A percentile compares a stretch with the other conserved stretches of the same genome.
phyloP scores from a whole-genome alignment of 1,139 yeast genomes.

The Fermentozyma sake region DNA sequence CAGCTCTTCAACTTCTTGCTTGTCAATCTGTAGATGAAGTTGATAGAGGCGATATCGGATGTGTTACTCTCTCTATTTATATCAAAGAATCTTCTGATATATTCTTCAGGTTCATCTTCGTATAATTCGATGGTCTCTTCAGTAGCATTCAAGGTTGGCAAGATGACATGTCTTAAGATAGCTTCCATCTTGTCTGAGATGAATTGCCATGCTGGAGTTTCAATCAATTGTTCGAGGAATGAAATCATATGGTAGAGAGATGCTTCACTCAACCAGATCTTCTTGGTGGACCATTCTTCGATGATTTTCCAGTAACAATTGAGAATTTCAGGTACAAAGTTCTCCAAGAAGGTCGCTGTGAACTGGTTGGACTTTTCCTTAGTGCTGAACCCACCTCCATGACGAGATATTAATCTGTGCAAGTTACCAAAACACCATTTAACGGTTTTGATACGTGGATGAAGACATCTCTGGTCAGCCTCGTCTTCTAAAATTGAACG shows the following conservation, averaged over 20 bases:
- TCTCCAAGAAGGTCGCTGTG: constrained; percentile 42
- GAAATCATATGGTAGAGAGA: constrained; percentile 59
- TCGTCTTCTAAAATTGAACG: constrained; percentile 34
- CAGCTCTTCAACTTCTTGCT: constrained; percentile 47
- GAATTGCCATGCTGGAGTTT: constrained; percentile 50
- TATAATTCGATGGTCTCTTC: constrained; percentile 56
- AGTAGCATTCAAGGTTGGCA: constrained; percentile 58
- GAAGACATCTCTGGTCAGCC: constrained; percentile 29
- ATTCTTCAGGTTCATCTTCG: constrained; percentile 73
- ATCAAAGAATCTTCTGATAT: constrained; percentile 65
- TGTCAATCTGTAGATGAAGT: constrained; percentile 55
- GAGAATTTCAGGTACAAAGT: constrained; percentile 59
- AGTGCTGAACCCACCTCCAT: constrained; percentile 46
- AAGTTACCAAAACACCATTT: constrained; percentile 75
- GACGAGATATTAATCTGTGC: constrained; percentile 53
- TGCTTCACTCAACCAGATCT: constrained; percentile 58
- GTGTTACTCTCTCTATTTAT: constrained; percentile 68
- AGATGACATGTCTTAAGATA: constrained; percentile 53
- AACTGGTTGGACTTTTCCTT: constrained; percentile 37
- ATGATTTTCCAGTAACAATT: constrained; percentile 56
- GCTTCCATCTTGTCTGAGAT: constrained; percentile 56
- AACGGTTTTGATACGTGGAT: constrained; percentile 55
- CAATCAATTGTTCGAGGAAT: constrained; percentile 59
- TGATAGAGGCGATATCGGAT: constrained; percentile 78
- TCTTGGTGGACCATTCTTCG: constrained; percentile 52